Percentiles rank a stretch among this genome's conserved stretches.
These are phyloP conservation scores for Plasmodium berghei DNA, from an alignment of 169 alveolate species.

Conservation along the genomic window DNA sequence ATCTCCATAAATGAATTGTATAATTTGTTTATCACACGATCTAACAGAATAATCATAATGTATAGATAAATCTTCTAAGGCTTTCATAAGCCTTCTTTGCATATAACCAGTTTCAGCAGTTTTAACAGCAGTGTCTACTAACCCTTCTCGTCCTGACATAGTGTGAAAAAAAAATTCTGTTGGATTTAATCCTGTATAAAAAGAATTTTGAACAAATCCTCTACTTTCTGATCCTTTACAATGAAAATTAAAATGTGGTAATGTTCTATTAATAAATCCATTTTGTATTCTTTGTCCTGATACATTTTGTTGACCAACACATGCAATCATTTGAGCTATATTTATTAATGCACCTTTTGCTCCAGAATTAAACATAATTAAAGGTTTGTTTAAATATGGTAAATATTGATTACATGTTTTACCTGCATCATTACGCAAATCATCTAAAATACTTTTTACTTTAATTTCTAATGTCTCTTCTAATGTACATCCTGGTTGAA, in stretches of 20 bases:
- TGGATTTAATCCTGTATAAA: constrained; percentile 95
- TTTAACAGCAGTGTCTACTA: constrained; percentile 99
- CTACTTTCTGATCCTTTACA: constrained; percentile 95
- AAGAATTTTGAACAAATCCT: constrained; percentile 98
- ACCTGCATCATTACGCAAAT: constrained; percentile 95
- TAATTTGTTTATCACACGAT: constrained; percentile 95
- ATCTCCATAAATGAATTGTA: constrained; percentile 98
- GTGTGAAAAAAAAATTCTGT: constrained; percentile 99
- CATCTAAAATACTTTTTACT: constrained; percentile 92
- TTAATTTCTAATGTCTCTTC: constrained; percentile 96
- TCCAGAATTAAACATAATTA: constrained; percentile 98
- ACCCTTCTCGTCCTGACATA: constrained; percentile 99
- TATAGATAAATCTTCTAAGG: constrained; percentile 96
- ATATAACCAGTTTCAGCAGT: constrained; percentile 99
- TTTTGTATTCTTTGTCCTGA: constrained; percentile 95
- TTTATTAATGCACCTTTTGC: constrained; percentile 98
- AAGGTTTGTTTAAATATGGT: constrained; percentile 93
- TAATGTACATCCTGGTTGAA: constrained; percentile 96
- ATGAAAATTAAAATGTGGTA: constrained; percentile 96
- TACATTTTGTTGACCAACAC: constrained; percentile 99
- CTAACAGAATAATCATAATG: constrained; percentile 97
- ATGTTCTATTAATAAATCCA: constrained; percentile 97
- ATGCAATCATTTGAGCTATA: constrained; percentile 99
- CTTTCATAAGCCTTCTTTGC: constrained; percentile 98
- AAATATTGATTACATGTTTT: constrained; percentile 91